These are phyloP conservation scores for Taiozyma sp. DNA, from an alignment of 1,139 yeast species.

Conservation along the genomic window DNA sequence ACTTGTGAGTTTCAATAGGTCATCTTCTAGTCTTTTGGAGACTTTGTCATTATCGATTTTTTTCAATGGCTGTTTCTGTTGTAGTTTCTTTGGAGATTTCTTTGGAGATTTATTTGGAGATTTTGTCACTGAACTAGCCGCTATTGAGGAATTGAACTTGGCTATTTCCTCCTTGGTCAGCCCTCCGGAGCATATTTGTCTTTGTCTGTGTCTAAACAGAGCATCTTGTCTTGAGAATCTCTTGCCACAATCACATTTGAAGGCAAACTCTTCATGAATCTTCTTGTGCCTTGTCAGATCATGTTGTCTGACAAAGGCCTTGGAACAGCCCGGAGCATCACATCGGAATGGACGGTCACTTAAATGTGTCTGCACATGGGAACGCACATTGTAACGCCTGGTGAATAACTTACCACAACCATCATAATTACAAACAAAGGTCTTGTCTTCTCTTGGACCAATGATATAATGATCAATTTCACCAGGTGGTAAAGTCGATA, in stretches of 20 bases:
- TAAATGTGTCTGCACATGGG: slow-evolving; percentile 95
- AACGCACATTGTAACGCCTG: slow-evolving; percentile 88
- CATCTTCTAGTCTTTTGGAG: slow-evolving; percentile 22
- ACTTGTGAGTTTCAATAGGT: slow-evolving; percentile 6
- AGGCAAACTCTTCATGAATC: slow-evolving; percentile 75
- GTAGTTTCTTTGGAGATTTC: slow-evolving; percentile 1
- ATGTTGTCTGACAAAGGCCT: slow-evolving; percentile 82
- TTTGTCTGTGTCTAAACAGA: slow-evolving; percentile 67
- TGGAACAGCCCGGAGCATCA: slow-evolving; percentile 53
- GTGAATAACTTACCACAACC: slow-evolving; percentile 82
- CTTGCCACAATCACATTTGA: slow-evolving; percentile 86
- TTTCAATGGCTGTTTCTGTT: slow-evolving; percentile 2
- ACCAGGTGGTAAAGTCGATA: slow-evolving; percentile 84
- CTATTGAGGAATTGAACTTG: background rate
- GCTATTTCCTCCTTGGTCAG: slow-evolving; percentile 13
- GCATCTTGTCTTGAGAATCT: slow-evolving; percentile 90
- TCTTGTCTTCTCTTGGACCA: slow-evolving; percentile 69
- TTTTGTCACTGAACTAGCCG: slow-evolving; percentile 1
- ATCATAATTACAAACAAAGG: slow-evolving; percentile 68
- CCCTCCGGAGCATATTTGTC: slow-evolving; percentile 64
- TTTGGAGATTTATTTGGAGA: slow-evolving; percentile 8
- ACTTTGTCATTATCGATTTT: slow-evolving; percentile 19
- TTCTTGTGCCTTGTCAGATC: slow-evolving; percentile 88
- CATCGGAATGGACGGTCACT: slow-evolving; percentile 88
- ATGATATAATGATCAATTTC: slow-evolving; percentile 77